phyloP scores from a whole-genome alignment of 1,284 basidiomycete genomes.

The Cerioporus squamosus region DNA sequence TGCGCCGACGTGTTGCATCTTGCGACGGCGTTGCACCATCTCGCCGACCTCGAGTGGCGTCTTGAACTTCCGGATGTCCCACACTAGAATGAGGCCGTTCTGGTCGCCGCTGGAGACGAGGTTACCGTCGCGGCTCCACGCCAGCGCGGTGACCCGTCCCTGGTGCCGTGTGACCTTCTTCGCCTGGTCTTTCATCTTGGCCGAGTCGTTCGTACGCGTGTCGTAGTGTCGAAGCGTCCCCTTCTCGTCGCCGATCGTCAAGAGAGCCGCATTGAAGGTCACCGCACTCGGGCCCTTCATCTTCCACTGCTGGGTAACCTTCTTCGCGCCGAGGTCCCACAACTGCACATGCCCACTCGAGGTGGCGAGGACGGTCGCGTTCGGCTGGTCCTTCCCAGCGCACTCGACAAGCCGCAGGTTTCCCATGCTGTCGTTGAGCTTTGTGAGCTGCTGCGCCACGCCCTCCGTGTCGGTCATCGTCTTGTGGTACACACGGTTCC shows the following conservation, averaged over 20 bases:
- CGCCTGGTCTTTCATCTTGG: constrained; percentile 57
- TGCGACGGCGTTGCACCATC: constrained; percentile 53
- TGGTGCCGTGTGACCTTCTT: constrained; percentile 55
- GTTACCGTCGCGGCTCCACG: constrained; percentile 54
- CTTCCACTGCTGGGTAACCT: constrained; percentile 46
- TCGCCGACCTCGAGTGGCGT: constrained; percentile 59
- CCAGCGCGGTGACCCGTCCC: constrained; percentile 47
- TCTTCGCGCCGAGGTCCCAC: constrained; percentile 55
- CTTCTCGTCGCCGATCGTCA: constrained; percentile 52
- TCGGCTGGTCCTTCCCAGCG: constrained; percentile 41
- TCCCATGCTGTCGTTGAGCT: constrained; percentile 49
- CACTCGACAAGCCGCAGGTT: constrained; percentile 48
- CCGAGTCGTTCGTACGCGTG: constrained; percentile 45
- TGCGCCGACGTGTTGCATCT: constrained; percentile 40
- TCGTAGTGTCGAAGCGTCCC: constrained; percentile 60
- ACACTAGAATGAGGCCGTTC: constrained; percentile 53
- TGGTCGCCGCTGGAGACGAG: constrained; percentile 58
- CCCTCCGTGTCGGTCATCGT: constrained; percentile 47
- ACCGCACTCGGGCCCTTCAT: constrained; percentile 51
- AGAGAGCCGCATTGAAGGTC: constrained; percentile 50
- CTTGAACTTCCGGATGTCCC: constrained; percentile 49
- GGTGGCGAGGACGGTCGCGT: constrained; percentile 51
- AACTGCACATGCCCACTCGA: constrained; percentile 52
- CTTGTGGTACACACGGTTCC: constrained; percentile 56
- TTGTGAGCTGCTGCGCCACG: constrained; percentile 56